These are phyloP conservation scores for Tylopilus cervinicoccineus DNA, from an alignment of 768 basidiomycete species.

Conservation along the genomic window DNA sequence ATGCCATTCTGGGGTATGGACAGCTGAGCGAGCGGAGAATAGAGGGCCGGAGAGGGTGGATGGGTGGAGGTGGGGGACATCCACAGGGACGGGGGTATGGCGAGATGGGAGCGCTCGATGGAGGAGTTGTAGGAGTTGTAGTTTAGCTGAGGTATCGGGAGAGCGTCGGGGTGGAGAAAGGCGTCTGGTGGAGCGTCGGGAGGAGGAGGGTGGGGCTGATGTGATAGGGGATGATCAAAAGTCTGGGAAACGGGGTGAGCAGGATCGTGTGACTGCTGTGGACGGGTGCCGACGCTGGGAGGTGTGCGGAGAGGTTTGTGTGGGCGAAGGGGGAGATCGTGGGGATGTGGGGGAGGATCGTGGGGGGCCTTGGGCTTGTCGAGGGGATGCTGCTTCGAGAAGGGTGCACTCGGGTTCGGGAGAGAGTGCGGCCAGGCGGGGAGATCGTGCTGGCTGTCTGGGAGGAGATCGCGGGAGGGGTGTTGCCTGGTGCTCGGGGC, in stretches of 20 bases:
- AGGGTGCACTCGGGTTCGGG: constrained; percentile 23
- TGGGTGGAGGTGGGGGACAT: constrained; percentile 68
- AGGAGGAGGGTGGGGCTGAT: constrained; percentile 7
- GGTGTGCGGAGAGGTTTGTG: constrained; percentile 18
- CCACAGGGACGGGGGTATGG: constrained; percentile 76
- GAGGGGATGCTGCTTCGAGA: constrained; percentile 30
- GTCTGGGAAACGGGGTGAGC: constrained; percentile 12
- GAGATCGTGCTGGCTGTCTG: constrained; percentile 21
- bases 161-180: constrained; percentile 16
- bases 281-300: constrained; percentile 10
- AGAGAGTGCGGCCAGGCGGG: constrained; percentile 25
- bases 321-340: constrained; percentile 7
- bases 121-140: constrained; percentile 28
- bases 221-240: constrained; percentile 20
- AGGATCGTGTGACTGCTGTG: neutral
- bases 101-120: constrained; percentile 48
- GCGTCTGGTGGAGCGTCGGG: constrained; percentile 11
- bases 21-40: constrained; percentile 37
- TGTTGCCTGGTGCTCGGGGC: constrained; percentile 8
- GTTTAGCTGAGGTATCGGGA: constrained; percentile 17
- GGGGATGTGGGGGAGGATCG: constrained; percentile 15
- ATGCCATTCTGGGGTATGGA: constrained; percentile 34
- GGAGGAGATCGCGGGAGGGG: constrained; percentile 13
- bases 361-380: constrained; percentile 24
- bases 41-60: constrained; percentile 40